Evolutionary conservation across 2,329 filamentous ascomycete genomes (phyloP).

Genomic region (Grosmannia serpens): DNA sequence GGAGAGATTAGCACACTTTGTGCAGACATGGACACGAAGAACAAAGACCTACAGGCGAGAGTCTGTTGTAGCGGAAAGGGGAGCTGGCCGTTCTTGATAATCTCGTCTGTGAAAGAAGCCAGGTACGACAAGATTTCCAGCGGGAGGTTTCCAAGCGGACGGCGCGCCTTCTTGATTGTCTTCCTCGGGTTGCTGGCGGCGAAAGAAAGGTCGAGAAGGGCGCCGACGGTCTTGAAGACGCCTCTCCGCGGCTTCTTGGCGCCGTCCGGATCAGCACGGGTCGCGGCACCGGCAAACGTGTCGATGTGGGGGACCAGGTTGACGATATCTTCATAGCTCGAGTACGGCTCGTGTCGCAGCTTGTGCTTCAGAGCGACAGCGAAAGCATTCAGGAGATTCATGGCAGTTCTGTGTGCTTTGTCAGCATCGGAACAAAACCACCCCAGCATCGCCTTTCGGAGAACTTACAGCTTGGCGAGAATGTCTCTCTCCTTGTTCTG

Average conservation of each 20-base stretch:
- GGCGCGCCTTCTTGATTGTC: constrained; percentile 51
- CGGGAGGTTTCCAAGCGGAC: constrained; percentile 59
- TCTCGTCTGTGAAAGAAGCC: constrained; percentile 47
- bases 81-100: constrained; percentile 37
- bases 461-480: constrained; percentile 43
- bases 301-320: constrained; percentile 51
- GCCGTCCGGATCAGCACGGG: constrained; percentile 21
- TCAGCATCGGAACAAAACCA: background rate
- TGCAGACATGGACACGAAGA: background rate
- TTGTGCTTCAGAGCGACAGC: constrained; percentile 61
- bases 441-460: background rate
- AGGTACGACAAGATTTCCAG: constrained; percentile 61
- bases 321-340: constrained; percentile 54
- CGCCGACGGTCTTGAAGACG: constrained; percentile 42
- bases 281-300: constrained; percentile 45
- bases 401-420: constrained; percentile 30
- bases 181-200: constrained; percentile 60
- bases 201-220: constrained; percentile 56
- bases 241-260: constrained; percentile 4
- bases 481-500: constrained; percentile 49
- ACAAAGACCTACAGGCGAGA: constrained; percentile 21
- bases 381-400: constrained; percentile 61
- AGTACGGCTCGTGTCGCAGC: constrained; percentile 61
- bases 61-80: constrained; percentile 36
- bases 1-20: background rate